Conservation (phyloP, 768 basidiomycete genomes). For the Tulasnella sp. region DNA sequence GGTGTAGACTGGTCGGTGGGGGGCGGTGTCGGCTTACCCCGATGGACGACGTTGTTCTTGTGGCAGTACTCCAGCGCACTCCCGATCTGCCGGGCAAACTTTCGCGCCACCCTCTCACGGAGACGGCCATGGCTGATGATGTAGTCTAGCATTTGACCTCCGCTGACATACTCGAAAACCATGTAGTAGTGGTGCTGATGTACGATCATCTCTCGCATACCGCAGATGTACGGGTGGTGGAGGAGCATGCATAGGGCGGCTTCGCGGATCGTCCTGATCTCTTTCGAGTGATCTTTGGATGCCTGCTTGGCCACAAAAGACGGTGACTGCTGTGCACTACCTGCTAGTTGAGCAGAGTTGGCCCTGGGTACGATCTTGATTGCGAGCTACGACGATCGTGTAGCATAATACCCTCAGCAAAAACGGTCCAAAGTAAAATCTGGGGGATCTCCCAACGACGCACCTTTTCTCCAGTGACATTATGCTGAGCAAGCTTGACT, state of each 20-base stretch:
- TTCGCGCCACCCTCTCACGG: constrained; percentile 92
- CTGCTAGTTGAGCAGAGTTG: constrained; percentile 54
- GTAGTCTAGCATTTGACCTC: constrained; percentile 99
- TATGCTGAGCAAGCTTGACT: constrained; percentile 93
- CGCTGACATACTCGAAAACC: constrained; percentile 98
- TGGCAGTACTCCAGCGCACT: constrained; percentile 97
- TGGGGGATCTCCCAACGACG: constrained; percentile 41
- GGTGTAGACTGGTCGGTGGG: background rate
- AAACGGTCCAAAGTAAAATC: background rate
- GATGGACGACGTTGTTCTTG: constrained; percentile 95
- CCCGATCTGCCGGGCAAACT: constrained; percentile 97
- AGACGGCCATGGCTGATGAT: constrained; percentile 98
- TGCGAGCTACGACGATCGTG: constrained; percentile 66
- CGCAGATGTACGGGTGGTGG: constrained; percentile 98
- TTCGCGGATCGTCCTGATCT: constrained; percentile 93
- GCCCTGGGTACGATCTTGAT: constrained; percentile 97
- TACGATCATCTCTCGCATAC: constrained; percentile 98
- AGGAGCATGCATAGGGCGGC: constrained; percentile 93
- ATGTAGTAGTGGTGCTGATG: constrained; percentile 99
- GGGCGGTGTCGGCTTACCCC: constrained; percentile 48
- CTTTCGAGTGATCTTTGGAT: constrained; percentile 89
- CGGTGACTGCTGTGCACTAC: constrained; percentile 43
- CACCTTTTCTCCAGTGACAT: constrained; percentile 90
- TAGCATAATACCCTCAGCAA: background rate
- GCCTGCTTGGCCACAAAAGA: constrained; percentile 77